Evolutionary conservation across 1,284 basidiomycete species (phyloP).

Genomic region (Wallemia mellicola): DNA sequence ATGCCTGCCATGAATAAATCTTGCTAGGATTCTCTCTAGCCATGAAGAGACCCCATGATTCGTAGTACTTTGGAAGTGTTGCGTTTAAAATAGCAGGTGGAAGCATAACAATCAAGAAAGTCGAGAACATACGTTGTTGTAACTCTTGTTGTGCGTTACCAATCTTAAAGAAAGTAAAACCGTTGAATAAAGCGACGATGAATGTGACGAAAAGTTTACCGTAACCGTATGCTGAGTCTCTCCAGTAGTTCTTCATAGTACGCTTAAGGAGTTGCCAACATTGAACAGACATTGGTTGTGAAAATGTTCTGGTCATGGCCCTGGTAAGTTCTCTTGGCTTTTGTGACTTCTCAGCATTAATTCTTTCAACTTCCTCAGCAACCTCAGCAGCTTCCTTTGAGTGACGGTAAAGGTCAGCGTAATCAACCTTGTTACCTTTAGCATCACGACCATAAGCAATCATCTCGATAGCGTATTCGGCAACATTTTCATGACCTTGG

Average conservation of each 20-base stretch:
- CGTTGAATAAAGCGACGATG: background rate
- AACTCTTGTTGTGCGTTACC: background rate
- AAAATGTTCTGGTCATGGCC: constrained; percentile 23
- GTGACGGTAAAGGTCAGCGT: constrained; percentile 40
- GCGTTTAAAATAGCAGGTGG: background rate
- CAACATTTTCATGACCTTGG: constrained; percentile 23
- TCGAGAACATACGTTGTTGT: background rate
- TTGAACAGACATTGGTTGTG: constrained; percentile 23
- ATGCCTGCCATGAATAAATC: background rate
- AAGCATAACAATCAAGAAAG: background rate
- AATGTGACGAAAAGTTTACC: background rate
- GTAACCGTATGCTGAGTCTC: constrained; percentile 30
- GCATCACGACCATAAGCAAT: constrained; percentile 43
- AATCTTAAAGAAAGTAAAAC: background rate
- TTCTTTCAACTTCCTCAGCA: constrained; percentile 17
- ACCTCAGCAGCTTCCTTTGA: constrained; percentile 18
- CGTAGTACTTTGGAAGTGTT: background rate
- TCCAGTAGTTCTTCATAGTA: constrained; percentile 26
- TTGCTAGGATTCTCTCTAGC: background rate
- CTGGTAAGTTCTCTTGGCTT: constrained; percentile 5
- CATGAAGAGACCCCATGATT: background rate
- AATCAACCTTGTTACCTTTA: constrained; percentile 33
- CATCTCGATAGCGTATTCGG: constrained; percentile 23
- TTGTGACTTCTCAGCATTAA: constrained; percentile 14
- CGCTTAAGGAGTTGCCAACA: constrained; percentile 24